Evolutionary conservation across 331 rosid species (phyloP).

Genomic region (Telfairia occidentalis): DNA sequence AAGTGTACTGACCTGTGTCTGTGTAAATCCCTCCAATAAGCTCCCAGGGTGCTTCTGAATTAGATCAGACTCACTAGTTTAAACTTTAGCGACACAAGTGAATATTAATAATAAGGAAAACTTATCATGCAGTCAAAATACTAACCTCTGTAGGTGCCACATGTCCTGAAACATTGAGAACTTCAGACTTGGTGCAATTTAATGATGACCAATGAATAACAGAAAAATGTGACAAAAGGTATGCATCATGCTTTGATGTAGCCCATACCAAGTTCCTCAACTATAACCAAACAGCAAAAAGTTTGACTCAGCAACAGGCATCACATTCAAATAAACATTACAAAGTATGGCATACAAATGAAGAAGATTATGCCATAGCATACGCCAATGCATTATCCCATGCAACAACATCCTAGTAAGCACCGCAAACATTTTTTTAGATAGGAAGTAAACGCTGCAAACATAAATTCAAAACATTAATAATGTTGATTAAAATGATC

Average conservation of each 20-base stretch:
- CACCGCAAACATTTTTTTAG: no score
- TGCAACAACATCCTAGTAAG: neutral
- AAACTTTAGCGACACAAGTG: neutral
- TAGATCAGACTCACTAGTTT: neutral
- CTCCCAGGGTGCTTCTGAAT: constrained; percentile 80
- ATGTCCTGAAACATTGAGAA: constrained; percentile 68
- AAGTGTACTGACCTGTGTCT: constrained; percentile 71
- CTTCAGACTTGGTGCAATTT: constrained; percentile 41
- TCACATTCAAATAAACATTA: neutral
- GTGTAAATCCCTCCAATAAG: constrained; percentile 77
- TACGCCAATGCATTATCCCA: neutral
- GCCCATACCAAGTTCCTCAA: constrained; percentile 90
- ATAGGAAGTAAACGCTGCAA: neutral
- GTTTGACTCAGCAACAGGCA: neutral
- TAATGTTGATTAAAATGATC: neutral
- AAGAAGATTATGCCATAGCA: neutral
- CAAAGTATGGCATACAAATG: neutral
- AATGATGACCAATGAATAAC: constrained; percentile 77
- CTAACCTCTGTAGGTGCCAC: constrained; percentile 66
- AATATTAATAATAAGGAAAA: neutral
- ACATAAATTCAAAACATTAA: neutral
- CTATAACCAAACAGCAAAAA: constrained; percentile 26
- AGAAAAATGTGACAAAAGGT: constrained; percentile 60
- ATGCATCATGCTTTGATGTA: constrained; percentile 80
- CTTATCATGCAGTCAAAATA: neutral